Percentiles rank a stretch among this genome's conserved stretches.
Conservation (phyloP, 331 rosid genomes). For the Quercus lobata region DNA sequence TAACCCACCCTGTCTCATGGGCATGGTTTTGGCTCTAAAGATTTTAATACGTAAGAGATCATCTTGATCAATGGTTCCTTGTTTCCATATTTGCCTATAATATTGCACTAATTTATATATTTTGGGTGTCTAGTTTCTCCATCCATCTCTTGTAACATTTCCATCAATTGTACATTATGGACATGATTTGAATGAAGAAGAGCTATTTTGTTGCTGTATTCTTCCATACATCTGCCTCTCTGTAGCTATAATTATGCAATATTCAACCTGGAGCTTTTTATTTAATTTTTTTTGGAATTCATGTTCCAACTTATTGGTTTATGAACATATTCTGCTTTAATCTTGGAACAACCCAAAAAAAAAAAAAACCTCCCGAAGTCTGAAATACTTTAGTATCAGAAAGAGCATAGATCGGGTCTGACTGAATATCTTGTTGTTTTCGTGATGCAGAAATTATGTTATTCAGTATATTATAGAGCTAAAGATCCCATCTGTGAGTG, state of each 20-base stretch:
- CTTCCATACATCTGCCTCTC: background rate
- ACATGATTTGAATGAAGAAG: too few species aligned
- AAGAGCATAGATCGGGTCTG: background rate
- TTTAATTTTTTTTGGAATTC: background rate
- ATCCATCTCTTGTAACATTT: background rate
- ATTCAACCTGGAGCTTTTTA: background rate
- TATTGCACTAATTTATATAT: background rate
- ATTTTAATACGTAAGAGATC: background rate
- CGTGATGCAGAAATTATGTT: conserved; percentile 64
- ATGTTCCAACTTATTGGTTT: background rate
- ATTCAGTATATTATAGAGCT: conserved; percentile 59
- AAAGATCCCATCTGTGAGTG: conserved; percentile 30
- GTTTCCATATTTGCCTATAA: background rate
- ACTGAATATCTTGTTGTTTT: background rate
- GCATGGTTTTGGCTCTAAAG: background rate
- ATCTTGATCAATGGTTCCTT: background rate
- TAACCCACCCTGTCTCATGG: background rate
- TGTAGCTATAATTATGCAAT: background rate
- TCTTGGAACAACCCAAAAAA: background rate
- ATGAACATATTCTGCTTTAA: background rate
- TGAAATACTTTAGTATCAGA: background rate
- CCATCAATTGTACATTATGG: background rate
- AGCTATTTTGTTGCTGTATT: background rate
- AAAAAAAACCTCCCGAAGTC: background rate
- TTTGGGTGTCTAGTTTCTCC: background rate